Evolutionary conservation across 192 early-diverging fungal species (phyloP), one percentile per base, ranked within the genome.

Genomic region (Helicostylum pulchrum): DNA sequence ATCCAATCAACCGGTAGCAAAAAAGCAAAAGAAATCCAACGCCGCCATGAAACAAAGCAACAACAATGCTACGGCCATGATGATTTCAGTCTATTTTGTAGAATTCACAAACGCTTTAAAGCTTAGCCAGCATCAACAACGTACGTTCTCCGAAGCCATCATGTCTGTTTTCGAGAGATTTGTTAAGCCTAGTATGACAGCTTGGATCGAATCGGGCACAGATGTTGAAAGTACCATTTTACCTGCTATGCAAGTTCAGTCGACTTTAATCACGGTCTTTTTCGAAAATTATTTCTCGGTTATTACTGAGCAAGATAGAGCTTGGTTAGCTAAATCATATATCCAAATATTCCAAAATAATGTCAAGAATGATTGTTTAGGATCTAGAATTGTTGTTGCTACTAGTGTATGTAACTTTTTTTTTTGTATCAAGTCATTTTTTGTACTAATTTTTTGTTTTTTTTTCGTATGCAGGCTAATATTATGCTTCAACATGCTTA

Each of bases 231-330:
- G 44, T 4, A 46, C 34, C 26, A 26, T 26, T 14, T 57, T 67
- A 42, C 71, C 71, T 31, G 71, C 71, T 57, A 43, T 73, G 3
- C 65, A 73, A 23, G 52, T 68, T 7, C 71, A 73, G 36, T 52
- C 62, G 39, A 36, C 71, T 30, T 61, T 73, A 31, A 49, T 61
- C 23, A 68, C 58, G 19, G 54, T 62, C 4, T 73, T 73, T 15
- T 68, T 47, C 44, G 66, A 68, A 36, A 47, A 39, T 10, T 73
- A 73, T 47, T 64, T 61, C 14, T 30, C 57, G 2, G 20, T 50
- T 0, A n/a, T 73, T 15, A 46, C 57, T 7, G 10, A 19, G 7
- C 21, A 58, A 42, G 7, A 34, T 5, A 32, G 48, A 7, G 12
- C 8, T 2, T 58, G 23, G 26, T 47, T 67, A 10, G 57, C 57